Base-by-base conservation (phyloP, 352 stramenopile genomes). In the Thraustochytrium sp. region DNA sequence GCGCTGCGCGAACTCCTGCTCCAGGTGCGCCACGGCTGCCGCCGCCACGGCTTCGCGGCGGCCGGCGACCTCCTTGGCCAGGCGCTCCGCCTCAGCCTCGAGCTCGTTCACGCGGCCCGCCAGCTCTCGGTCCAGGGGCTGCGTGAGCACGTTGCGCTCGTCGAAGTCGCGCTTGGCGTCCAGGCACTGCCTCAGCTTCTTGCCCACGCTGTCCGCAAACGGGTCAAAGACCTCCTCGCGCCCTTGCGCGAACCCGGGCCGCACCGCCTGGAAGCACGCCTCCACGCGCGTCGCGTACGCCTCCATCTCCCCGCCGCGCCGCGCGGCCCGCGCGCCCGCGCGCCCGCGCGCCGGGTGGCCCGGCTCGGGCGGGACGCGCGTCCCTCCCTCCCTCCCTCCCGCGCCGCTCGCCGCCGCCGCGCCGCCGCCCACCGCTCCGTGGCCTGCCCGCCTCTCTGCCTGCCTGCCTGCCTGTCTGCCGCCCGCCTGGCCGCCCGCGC, bases 81-180 rank as follows among this genome's bases (percentile, higher is more conserved):
- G 40, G 13, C 11, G 9, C 59, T 72, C 21, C 26, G 40, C 59
- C 36, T 72, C 59, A 0, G 2, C 36, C 59, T 72, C 59, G 21
- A 72, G 59, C 40, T 21, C 59, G 3, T 4, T 36, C 26, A 72
- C 59, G 26, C 59, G 59, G 40, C 36, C 40, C 29, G 46, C 59
- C 26, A 72, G 59, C 18, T 77, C 65, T 11, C 42, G 42, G 34
- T 77, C 65, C 31, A 77, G 26, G 11, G 65, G 65, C 37, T 77
- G 42, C 42, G 49, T 77, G 13, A 72, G 26, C 9, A 72, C 59
- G n/a, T 29, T 77, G 11, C 65, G 42, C 46, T 62, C 49, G 34
- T 77, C 42, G 23, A 77, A 36, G 23, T 11, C 18, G 9, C 9
- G 18, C 31, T 62, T 77, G 13, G 65, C 65, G 13, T 77, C 49